Base-by-base conservation (phyloP, 2,329 filamentous ascomycete species). In the Albophoma yamanashiensis region DNA sequence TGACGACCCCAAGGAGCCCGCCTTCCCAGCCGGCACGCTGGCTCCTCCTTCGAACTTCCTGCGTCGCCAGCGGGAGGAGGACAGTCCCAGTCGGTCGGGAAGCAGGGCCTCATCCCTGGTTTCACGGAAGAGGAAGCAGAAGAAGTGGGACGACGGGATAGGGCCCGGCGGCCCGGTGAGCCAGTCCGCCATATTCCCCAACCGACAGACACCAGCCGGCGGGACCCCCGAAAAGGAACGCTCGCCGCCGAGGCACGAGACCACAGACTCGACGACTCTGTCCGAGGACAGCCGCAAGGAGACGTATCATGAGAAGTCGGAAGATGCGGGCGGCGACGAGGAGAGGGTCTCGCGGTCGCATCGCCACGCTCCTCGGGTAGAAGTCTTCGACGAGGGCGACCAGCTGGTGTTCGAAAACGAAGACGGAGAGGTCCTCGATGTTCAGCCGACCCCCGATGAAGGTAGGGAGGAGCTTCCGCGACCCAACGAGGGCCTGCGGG, bases 161-260 rank as follows among this genome's bases (percentile, higher is more conserved):
- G 89, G 87, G 2, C 88, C 89, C 3, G 94, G 94, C 62, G 94
- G 94, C 0, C 94, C 92, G 3, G 88, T 97, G 66, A 89, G 84
- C 62, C 87, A 95, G 69, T 96, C 93, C 42, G 94, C 94, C 31
- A 97, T 97, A 66, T 87, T 84, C 64, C 94, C 94, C 2, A 76
- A 78, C 61, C 77, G 79, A 15, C 76, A 74, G 57, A 62, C 66
- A 25, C 60, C 65, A 25, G 62, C 63, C 11, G 65, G 67, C 11
- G 64, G 65, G 5, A 58, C 63, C 27, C 64, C 67, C 5, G 70
- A 74, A 11, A 72, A 70, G 56, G 70, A 73, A 2, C 62, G 67
- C 1, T 64, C 65, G 5, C 66, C 71, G 15, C 68, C 68, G 12
- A 57, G 60, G 8, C 68, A 66, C 47, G 71, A 74, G 25, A 67